Base-by-base conservation (phyloP, 306 rosid genomes). In the Dalbergia cultrata region DNA sequence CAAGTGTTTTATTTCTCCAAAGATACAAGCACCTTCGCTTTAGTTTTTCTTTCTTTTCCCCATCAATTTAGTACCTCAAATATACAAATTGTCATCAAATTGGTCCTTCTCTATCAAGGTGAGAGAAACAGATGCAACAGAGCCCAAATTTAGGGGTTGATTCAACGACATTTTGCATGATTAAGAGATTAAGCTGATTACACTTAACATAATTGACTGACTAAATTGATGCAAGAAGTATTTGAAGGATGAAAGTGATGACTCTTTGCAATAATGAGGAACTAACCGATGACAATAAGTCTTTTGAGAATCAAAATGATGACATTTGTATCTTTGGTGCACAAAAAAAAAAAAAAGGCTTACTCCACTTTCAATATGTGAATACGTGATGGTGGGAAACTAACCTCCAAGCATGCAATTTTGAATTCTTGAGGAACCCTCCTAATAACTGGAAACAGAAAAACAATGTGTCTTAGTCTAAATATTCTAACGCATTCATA, bases 371-470 rank as follows among this genome's bases (percentile, higher is more conserved):
- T 54, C 6, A 54, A 54, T 17, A 54, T 7, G 26, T 54, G 60
- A 54, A 85, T 8, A 35, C 6, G 75, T 56, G 53, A 52, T 4
- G 39, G 75, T 16, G 18, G 66, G 57, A 80, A 81, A 87, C 92
- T 85, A 78, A 95, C 99, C 97, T 93, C 94, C 84, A 95, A 81
- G 88, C 98, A 93, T 64, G 92, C 87, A 71, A 95, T 93, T 89
- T 95, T 95, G 93, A 95, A 95, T 79, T 95, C 99, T 80, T 95
- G 98, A 80, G 99, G 98, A 79, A 96, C 94, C 89, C 98, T 91
- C 81, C 94, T 84, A 77, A 95, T 95, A 82, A 95, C 99, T 95
- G 93, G 58, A 81, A 81, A 81, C 6, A 53, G 70, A 52, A 88
- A 41, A 63, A 71, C 18, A 61, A 54, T 6, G 50, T 49, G 56